A percentile compares a stretch with the other conserved stretches of the same genome.
phyloP scores from a whole-genome alignment of 2,329 filamentous ascomycete genomes.

The Talaromyces sp. region DNA sequence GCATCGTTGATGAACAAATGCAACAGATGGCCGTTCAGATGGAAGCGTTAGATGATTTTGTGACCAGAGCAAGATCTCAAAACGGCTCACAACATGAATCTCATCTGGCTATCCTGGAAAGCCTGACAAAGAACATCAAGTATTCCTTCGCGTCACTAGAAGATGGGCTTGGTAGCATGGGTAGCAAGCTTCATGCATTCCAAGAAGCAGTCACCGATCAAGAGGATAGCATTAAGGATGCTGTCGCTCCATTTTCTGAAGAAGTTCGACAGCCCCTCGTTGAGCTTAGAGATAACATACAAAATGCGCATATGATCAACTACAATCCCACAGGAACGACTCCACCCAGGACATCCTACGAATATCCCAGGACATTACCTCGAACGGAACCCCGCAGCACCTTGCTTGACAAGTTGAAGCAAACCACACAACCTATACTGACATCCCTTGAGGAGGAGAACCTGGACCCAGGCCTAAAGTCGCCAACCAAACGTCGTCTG shows the following conservation, averaged over 20 bases:
- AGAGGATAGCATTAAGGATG: slow-evolving; percentile 53
- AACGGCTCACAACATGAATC: slow-evolving; percentile 72
- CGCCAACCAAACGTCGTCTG: slow-evolving; percentile 20
- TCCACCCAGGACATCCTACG: slow-evolving; percentile 73
- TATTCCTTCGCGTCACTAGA: slow-evolving; percentile 68
- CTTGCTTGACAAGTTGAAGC: slow-evolving; percentile 50
- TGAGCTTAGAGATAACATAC: slow-evolving; percentile 65
- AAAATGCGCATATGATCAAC: slow-evolving; percentile 62
- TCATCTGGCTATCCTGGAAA: slow-evolving; percentile 61
- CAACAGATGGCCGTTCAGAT: slow-evolving; percentile 83
- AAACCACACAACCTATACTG: slow-evolving; percentile 29
- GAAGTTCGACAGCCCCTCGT: slow-evolving; percentile 64
- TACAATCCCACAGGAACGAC: slow-evolving; percentile 83
- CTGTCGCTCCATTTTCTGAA: slow-evolving; percentile 55
- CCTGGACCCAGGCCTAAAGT: slow-evolving; percentile 15
- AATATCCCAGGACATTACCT: slow-evolving; percentile 73
- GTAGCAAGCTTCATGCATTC: slow-evolving; percentile 63
- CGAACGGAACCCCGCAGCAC: slow-evolving; percentile 62
- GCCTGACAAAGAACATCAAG: slow-evolving; percentile 63
- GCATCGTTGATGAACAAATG: slow-evolving; percentile 85
- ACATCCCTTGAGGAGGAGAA: slow-evolving; percentile 30
- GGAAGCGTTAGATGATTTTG: slow-evolving; percentile 83
- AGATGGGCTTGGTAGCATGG: slow-evolving; percentile 63
- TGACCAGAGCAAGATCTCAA: slow-evolving; percentile 71
- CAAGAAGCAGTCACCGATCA: slow-evolving; percentile 62